phyloP scores from a whole-genome alignment of 1,284 basidiomycete species.

The Ustilago trichophora region DNA sequence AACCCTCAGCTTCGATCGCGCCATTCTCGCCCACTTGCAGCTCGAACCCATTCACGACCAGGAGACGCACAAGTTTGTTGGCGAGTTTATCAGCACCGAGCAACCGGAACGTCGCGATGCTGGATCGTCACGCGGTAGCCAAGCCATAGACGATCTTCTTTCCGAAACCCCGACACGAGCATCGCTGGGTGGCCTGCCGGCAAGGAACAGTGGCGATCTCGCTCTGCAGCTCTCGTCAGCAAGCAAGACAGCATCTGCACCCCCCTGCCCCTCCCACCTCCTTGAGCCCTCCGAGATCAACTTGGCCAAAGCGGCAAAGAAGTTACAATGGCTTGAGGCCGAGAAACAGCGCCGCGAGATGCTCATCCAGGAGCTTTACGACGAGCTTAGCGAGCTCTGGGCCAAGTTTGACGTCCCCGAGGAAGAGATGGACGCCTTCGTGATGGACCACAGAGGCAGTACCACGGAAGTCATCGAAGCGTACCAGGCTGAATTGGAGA shows the following conservation, averaged over 20 bases:
- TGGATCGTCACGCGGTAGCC: not conserved
- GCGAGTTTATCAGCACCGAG: slow-evolving; percentile 48
- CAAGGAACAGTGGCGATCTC: slow-evolving; percentile 25
- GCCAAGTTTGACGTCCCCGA: slow-evolving; percentile 62
- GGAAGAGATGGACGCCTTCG: slow-evolving; percentile 65
- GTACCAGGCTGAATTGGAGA: slow-evolving; percentile 87
- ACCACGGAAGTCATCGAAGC: slow-evolving; percentile 77
- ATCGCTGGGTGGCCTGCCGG: slow-evolving; percentile 32
- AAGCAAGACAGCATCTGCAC: slow-evolving; percentile 18
- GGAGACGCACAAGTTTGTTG: slow-evolving; percentile 38
- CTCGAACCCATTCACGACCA: slow-evolving; percentile 47
- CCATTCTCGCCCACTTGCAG: slow-evolving; percentile 53
- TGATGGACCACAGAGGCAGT: slow-evolving; percentile 72
- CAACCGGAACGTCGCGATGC: slow-evolving; percentile 18
- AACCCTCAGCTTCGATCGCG: slow-evolving; percentile 44
- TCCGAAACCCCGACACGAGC: slow-evolving; percentile 42
- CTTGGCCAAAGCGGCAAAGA: slow-evolving; percentile 27
- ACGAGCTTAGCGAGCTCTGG: slow-evolving; percentile 65
- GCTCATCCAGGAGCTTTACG: slow-evolving; percentile 62
- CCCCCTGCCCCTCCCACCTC: slow-evolving; percentile 30
- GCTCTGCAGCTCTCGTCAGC: slow-evolving; percentile 27
- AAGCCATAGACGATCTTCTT: slow-evolving; percentile 32
- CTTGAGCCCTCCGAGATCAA: slow-evolving; percentile 44
- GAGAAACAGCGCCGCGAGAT: slow-evolving; percentile 59
- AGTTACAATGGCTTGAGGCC: slow-evolving; percentile 45